Evolutionary conservation across 257 asterid species (phyloP).

Genomic region (Perilla frutescens): DNA sequence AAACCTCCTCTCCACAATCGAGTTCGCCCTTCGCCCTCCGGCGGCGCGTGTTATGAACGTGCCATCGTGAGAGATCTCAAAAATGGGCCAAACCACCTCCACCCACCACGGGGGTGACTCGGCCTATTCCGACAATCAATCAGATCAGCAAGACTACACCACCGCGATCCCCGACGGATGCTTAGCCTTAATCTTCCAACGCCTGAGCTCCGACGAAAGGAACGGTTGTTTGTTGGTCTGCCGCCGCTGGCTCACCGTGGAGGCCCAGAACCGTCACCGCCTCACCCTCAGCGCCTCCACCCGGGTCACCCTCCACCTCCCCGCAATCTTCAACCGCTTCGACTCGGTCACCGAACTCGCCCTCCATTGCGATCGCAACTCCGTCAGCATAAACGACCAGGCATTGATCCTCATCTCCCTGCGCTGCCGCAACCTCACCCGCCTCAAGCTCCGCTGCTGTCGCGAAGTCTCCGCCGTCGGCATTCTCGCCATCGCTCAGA

Average conservation of each 20-base stretch:
- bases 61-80: conserved; percentile 13
- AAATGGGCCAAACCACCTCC: conserved; percentile 34
- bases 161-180: conserved; percentile 81
- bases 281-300: conserved; percentile 59
- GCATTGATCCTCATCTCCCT: conserved; percentile 55
- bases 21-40: not conserved
- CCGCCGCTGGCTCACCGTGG: conserved; percentile 69
- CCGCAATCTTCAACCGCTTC: conserved; percentile 61
- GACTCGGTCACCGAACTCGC: conserved; percentile 72
- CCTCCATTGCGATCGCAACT: conserved; percentile 71
- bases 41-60: conserved; percentile 27
- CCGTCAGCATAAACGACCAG: conserved; percentile 63
- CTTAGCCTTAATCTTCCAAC: conserved; percentile 63
- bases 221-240: conserved; percentile 68
- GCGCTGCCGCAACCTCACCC: conserved; percentile 58
- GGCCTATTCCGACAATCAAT: conserved; percentile 13
- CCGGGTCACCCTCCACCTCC: conserved; percentile 46
- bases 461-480: conserved; percentile 72
- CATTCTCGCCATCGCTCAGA: conserved; percentile 55
- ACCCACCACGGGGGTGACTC: conserved; percentile 4
- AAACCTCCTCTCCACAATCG: conserved; percentile 20
- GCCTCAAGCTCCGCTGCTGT: conserved; percentile 78
- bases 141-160: conserved; percentile 55
- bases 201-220: conserved; percentile 65
- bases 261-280: conserved; percentile 75